Evolutionary conservation across 1,284 basidiomycete species (phyloP), one percentile per base, ranked within the genome.

Genomic region (Macrocystidia cucumis): DNA sequence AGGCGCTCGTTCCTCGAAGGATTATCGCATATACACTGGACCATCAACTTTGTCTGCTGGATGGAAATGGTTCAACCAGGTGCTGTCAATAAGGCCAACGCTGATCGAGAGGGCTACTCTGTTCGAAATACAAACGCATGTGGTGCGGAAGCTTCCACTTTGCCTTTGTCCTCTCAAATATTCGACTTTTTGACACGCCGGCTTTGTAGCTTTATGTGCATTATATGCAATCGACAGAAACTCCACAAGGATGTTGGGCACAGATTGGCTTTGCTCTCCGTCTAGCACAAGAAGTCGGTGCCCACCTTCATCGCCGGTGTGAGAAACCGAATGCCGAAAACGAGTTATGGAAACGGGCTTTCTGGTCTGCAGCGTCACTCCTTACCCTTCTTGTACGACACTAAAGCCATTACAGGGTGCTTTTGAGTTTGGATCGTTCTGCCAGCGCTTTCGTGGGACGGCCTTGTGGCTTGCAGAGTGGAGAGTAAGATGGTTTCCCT

Each of bases 11-110:
- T 83, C 69, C 50, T 74, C 77, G 9, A 67, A 80, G 35, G 87
- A 89, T 52, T 67, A 70, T 0, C 65, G 82, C 8, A 77, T 84
- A 2, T 81, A 18, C 9, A 18, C 43, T 62, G 67, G 14, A 67
- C 64, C 11, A 51, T 65, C 32, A 55, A 60, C 24, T 55, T 74
- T 78, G 38, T 80, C 80, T 2, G 71, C 75, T 12, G 86, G 86
- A 1, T 88, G 84, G 82, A 74, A 72, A 44, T 88, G 74, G 66
- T 78, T 81, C 48, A 67, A 73, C 27, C 78, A 82, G 46, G 69
- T 84, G 5, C 60, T 74, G 48, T 57, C 74, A 36, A 56, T 78
- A 28, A 69, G 77, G 16, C 29, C 69, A 70, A 44, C 69, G 68
- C 20, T 63, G 80, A 38, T 63, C 78, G 31, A 65, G 72, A 2